Conservation (phyloP, 2,329 filamentous ascomycete species). For the Aspergillus fischeri region DNA sequence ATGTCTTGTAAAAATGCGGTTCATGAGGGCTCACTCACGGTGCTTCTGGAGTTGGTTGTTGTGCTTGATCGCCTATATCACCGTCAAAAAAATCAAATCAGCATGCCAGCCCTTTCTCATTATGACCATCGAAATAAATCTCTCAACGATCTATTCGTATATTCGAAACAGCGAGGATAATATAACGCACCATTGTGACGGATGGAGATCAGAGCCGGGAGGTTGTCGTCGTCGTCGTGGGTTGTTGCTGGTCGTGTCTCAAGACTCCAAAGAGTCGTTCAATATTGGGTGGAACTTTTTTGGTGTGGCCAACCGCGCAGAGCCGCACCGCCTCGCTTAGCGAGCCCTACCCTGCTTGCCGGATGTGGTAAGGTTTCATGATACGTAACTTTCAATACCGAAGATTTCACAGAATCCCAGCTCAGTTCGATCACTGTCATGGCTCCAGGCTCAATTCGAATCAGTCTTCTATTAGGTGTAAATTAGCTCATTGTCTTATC, state of each 20-base stretch:
- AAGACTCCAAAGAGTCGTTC: slow-evolving; percentile 33
- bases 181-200: slow-evolving; percentile 48
- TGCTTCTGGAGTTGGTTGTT: slow-evolving; percentile 98
- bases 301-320: slow-evolving; percentile 39
- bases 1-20: slow-evolving; percentile 7
- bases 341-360: slow-evolving; percentile 37
- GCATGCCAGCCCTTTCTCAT: slow-evolving; percentile 7
- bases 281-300: slow-evolving; percentile 38
- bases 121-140: slow-evolving; percentile 2
- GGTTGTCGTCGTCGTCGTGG: slow-evolving; percentile 39
- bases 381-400: neutral
- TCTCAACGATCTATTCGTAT: slow-evolving; percentile 6
- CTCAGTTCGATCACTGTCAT: neutral
- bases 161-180: slow-evolving; percentile 13
- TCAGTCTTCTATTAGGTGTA: neutral
- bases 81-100: slow-evolving; percentile 26
- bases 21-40: slow-evolving; percentile 56
- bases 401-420: neutral
- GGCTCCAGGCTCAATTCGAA: neutral
- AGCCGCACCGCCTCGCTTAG: slow-evolving; percentile 41
- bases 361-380: slow-evolving; percentile 21
- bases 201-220: slow-evolving; percentile 50
- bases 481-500: neutral
- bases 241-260: slow-evolving; percentile 46
- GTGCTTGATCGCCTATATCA: slow-evolving; percentile 89